phyloP scores from a whole-genome alignment of 1,284 basidiomycete species.

The Fomitopsis betulina region DNA sequence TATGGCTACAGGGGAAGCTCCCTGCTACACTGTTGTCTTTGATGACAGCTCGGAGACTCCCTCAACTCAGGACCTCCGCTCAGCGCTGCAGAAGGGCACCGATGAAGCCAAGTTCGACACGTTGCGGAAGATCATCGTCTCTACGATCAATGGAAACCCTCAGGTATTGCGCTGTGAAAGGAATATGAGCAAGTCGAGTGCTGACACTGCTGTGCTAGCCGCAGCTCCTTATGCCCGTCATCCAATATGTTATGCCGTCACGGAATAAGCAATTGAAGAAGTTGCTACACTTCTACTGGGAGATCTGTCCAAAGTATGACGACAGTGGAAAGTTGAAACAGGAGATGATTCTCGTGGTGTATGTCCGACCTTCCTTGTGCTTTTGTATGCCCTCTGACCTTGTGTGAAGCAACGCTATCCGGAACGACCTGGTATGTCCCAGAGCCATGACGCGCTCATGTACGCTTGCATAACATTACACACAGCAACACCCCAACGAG shows the following conservation, averaged over 20 bases:
- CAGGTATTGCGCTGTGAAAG: constrained; percentile 42
- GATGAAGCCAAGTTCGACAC: constrained; percentile 98
- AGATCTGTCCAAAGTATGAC: constrained; percentile 98
- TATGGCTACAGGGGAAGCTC: constrained; percentile 42
- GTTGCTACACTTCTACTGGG: constrained; percentile 98
- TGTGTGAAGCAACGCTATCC: constrained; percentile 81
- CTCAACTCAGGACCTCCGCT: constrained; percentile 81
- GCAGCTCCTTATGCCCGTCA: constrained; percentile 93
- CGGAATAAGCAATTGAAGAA: constrained; percentile 98
- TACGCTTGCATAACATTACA: constrained; percentile 1
- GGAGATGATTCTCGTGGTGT: constrained; percentile 99
- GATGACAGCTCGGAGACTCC: constrained; percentile 78
- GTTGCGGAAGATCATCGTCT: constrained; percentile 91
- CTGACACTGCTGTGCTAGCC: constrained; percentile 47
- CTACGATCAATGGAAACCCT: constrained; percentile 93
- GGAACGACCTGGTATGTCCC: constrained; percentile 84
- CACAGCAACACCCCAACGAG: constrained; percentile 97
- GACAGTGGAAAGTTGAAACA: constrained; percentile 98
- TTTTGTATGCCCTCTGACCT: constrained; percentile 13
- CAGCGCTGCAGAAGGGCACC: constrained; percentile 90
- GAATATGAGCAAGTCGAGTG: neutral
- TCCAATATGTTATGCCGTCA: constrained; percentile 95
- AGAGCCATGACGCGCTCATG: neutral
- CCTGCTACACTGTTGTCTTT: constrained; percentile 83
- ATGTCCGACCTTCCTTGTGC: constrained; percentile 30